Base-by-base conservation (phyloP, 2,329 filamentous ascomycete genomes). In the Exophiala dermatitidis region DNA sequence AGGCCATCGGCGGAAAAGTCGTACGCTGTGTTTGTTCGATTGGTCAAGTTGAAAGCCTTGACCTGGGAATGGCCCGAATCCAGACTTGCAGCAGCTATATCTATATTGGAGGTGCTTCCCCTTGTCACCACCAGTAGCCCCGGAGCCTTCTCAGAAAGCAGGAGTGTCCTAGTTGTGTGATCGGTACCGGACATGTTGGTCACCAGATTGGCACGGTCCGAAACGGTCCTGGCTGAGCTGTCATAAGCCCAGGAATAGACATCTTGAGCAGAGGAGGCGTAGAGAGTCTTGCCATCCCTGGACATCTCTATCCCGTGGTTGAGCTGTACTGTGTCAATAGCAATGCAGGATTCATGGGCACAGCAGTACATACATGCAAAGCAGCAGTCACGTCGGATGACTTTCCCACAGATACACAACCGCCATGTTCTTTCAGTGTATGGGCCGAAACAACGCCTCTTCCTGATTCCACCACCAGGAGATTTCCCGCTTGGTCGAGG, bases 201-300 rank as follows among this genome's bases (percentile, higher is more conserved):
- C 44, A 90, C 72, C 3, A 89, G 55, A 2, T 76, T 79, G 52
- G 67, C 68, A 46, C 73, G 70, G 41, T 80, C 74, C 3, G 76
- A 75, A 40, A 69, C 71, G 26, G 64, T 64, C 45, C 71, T 72
- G 5, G 72, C 68, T 2, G 67, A 64, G n/a, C 78, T 69, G 64
- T 86, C 75, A 65, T 90, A 90, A 30, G 73, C 65, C 81, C 83
- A 89, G 1, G 79, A 71, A 63, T 75, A 84, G 33, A 86, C 82
- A n/a, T 74, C 71, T 45, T 78, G 72, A 4, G 74, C 64, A 1
- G 76, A 78, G 0, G 84, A 87, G 10, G 73, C 76, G 59, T 77
- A 79, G 6, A 80, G 69, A 2, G 72, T 77, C 8, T 60, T 69
- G 10, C 76, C 75, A 66, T 78, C 71, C n/a, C 63, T 51, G 8